Evolutionary conservation across 129 eudicot species (phyloP).

Genomic region (Artemisia annua): DNA sequence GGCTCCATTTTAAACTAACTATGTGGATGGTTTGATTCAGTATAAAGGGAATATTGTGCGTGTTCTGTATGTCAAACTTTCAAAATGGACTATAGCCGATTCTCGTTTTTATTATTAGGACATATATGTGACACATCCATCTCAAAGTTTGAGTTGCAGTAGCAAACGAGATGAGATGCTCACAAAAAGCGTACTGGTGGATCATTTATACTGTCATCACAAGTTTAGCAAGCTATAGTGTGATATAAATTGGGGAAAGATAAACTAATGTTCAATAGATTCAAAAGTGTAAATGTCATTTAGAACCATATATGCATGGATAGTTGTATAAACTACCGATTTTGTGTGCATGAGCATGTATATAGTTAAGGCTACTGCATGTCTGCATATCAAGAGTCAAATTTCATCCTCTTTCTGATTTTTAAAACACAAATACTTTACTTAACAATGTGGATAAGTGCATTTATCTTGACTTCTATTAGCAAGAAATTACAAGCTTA

Average conservation of each 20-base stretch:
- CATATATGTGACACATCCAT: slow-evolving; percentile 4
- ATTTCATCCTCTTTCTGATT: slow-evolving; percentile 3
- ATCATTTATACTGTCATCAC: slow-evolving; percentile 10
- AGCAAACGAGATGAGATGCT: background rate
- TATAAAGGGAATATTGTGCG: no score
- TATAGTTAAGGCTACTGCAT: slow-evolving; percentile 14
- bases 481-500: background rate
- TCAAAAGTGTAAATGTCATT: background rate
- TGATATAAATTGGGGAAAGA: slow-evolving; percentile 1
- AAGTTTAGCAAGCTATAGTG: slow-evolving; percentile 3
- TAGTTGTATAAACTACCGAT: background rate
- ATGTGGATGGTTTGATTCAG: no score
- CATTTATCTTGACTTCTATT: background rate
- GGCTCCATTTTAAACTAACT: no score
- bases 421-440: background rate
- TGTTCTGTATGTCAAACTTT: slow-evolving; percentile 2
- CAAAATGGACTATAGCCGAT: background rate
- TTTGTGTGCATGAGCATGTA: slow-evolving; percentile 6
- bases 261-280: slow-evolving; percentile 10
- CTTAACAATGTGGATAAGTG: background rate
- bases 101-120: background rate
- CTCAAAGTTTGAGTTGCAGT: slow-evolving; percentile 18
- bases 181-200: background rate
- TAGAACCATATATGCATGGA: background rate
- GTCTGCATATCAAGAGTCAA: slow-evolving; percentile 4